A percentile compares a stretch with the other conserved stretches of the same genome.
phyloP scores from a whole-genome alignment of 1,139 yeast species.

The Geotrichum fermentans region DNA sequence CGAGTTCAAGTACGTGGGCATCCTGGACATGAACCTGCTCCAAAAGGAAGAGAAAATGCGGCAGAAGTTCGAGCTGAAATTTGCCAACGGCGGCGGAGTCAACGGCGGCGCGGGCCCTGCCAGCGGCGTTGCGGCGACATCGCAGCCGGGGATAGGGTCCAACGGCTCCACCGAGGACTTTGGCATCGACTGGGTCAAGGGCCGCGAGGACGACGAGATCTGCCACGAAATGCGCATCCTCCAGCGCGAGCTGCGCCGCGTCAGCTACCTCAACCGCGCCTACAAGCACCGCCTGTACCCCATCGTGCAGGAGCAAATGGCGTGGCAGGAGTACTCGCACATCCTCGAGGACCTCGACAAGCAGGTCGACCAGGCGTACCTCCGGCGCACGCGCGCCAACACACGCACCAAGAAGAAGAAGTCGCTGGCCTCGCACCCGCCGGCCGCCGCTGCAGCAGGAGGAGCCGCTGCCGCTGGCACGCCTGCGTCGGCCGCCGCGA shows the following conservation, averaged over 20 bases:
- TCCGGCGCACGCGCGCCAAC: conserved; percentile 77
- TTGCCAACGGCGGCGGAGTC: conserved; percentile 4
- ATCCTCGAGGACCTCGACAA: conserved; percentile 90
- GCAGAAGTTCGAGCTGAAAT: conserved; percentile 25
- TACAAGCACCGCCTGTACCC: conserved; percentile 67
- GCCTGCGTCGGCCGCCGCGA: conserved; percentile 33
- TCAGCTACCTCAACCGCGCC: conserved; percentile 58
- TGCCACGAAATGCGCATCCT: conserved; percentile 74
- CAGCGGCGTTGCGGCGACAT: neutral
- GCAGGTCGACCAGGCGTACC: conserved; percentile 92
- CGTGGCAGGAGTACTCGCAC: conserved; percentile 90
- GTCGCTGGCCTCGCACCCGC: conserved; percentile 12
- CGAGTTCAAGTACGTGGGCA: conserved; percentile 86
- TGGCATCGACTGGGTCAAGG: conserved; percentile 72
- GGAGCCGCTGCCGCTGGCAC: conserved; percentile 13
- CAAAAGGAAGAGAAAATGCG: conserved; percentile 36
- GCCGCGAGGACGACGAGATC: conserved; percentile 90
- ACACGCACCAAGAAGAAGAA: conserved; percentile 68
- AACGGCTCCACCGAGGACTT: conserved; percentile 21
- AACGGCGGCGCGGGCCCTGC: neutral
- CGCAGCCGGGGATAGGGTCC: neutral
- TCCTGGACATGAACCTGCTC: conserved; percentile 50
- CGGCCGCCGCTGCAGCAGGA: conserved; percentile 17
- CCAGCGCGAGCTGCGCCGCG: conserved; percentile 63
- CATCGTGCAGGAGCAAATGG: conserved; percentile 80